These are phyloP conservation scores for Ascochyta fabae DNA, from an alignment of 2,329 filamentous ascomycete species.

Conservation along the genomic window DNA sequence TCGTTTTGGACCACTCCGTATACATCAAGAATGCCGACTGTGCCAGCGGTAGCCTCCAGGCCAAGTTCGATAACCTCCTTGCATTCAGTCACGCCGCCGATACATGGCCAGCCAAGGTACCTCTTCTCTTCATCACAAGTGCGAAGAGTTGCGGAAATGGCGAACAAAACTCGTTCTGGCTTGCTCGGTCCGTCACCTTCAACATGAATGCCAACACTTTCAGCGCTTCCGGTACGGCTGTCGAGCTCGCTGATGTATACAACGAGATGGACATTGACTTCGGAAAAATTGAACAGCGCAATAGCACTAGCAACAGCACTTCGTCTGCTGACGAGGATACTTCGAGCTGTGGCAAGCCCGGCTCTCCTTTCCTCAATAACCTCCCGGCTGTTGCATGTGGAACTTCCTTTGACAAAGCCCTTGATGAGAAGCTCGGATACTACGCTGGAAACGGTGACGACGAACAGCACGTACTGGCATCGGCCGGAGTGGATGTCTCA, in stretches of 20 bases:
- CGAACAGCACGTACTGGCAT: conserved; percentile 10
- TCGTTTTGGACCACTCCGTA: conserved; percentile 10
- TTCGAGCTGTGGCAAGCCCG: conserved; percentile 11
- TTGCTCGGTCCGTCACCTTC: conserved; percentile 7
- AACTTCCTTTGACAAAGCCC: conserved; percentile 9
- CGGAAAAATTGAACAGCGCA: conserved; percentile 11
- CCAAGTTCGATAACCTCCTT: conserved; percentile 12
- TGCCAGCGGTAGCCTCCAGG: conserved; percentile 7
- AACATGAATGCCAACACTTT: conserved; percentile 10
- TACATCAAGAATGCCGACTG: conserved; percentile 15
- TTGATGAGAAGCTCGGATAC: conserved; percentile 10
- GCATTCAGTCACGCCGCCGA: conserved; percentile 13
- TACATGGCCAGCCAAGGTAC: conserved; percentile 13
- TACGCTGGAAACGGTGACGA: conserved; percentile 11
- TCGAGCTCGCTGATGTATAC: conserved; percentile 9
- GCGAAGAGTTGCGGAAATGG: conserved; percentile 12
- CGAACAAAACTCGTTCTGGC: conserved; percentile 16
- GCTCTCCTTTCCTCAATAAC: conserved; percentile 10
- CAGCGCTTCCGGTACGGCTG: conserved; percentile 6
- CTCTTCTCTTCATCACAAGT: conserved; percentile 11
- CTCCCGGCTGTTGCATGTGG: conserved; percentile 14
- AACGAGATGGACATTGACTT: conserved; percentile 17
- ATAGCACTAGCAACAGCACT: conserved; percentile 8
- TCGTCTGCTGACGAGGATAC: neutral
- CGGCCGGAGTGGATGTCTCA: conserved; percentile 1